Percentiles rank a stretch among this genome's conserved stretches.
These are phyloP conservation scores for Globisporangium abappressorium DNA, from an alignment of 352 stramenopile species.

Conservation along the genomic window DNA sequence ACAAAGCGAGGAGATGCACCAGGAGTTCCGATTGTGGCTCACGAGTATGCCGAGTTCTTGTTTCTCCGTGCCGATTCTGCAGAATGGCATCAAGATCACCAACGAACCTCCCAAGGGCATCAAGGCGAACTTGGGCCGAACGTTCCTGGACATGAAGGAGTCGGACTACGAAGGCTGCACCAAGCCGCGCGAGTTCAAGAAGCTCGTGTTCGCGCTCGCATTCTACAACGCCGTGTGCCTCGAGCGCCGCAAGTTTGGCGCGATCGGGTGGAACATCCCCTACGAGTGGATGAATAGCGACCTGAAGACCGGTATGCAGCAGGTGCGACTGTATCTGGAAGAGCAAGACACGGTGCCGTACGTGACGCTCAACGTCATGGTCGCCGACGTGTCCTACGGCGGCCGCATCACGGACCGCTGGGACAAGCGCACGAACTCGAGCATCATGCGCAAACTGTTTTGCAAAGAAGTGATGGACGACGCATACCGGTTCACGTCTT, in stretches of 20 bases:
- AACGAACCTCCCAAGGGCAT: slow-evolving; percentile 93
- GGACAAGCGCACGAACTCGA: slow-evolving; percentile 94
- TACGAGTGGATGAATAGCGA: slow-evolving; percentile 98
- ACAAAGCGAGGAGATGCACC: slow-evolving; percentile 65
- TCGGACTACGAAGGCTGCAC: slow-evolving; percentile 84
- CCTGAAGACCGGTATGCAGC: slow-evolving; percentile 92
- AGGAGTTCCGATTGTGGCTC: slow-evolving; percentile 92
- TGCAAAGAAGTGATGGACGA: slow-evolving; percentile 82
- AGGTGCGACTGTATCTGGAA: slow-evolving; percentile 91
- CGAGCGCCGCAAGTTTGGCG: slow-evolving; percentile 92
- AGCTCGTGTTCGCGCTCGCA: slow-evolving; percentile 87
- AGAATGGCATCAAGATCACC: slow-evolving; percentile 96
- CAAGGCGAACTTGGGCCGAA: slow-evolving; percentile 90
- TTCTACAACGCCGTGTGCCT: slow-evolving; percentile 96
- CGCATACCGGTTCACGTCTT: slow-evolving; percentile 83
- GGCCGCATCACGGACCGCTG: slow-evolving; percentile 93
- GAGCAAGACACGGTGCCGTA: slow-evolving; percentile 93
- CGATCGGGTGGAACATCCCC: slow-evolving; percentile 94
- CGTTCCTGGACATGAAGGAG: slow-evolving; percentile 92
- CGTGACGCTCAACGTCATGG: slow-evolving; percentile 93
- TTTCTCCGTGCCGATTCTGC: slow-evolving; percentile 92
- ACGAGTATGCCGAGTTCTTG: slow-evolving; percentile 90
- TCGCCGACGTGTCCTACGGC: slow-evolving; percentile 95
- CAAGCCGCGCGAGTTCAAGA: slow-evolving; percentile 90
- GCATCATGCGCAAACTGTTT: slow-evolving; percentile 93